Conservation (phyloP, 2,329 filamentous ascomycete species). For the Penicillium sp. region DNA sequence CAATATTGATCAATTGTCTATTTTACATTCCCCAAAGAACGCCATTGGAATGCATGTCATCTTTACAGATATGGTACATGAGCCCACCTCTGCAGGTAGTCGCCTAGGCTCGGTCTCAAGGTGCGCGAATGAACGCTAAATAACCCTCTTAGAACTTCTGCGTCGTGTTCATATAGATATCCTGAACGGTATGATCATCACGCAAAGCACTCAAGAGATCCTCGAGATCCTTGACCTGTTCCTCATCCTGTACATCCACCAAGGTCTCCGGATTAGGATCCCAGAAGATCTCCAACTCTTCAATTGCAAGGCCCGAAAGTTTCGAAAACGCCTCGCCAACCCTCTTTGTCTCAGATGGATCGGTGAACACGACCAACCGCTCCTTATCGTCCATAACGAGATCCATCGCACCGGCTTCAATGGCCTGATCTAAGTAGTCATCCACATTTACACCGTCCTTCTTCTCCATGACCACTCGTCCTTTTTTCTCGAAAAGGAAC, state of each 20-base stretch:
- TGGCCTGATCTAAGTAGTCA: conserved; percentile 73
- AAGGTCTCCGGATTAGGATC: conserved; percentile 76
- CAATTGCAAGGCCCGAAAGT: conserved; percentile 63
- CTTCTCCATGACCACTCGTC: conserved; percentile 67
- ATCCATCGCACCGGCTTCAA: conserved; percentile 73
- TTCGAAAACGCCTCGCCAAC: conserved; percentile 64
- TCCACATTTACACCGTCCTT: conserved; percentile 59
- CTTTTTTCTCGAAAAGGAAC: conserved; percentile 82
- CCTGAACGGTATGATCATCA: conserved; percentile 71
- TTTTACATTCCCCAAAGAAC: background rate
- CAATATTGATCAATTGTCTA: background rate
- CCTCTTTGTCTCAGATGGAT: conserved; percentile 62
- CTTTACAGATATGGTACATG: conserved; percentile 19
- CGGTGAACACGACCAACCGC: conserved; percentile 68
- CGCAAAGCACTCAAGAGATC: conserved; percentile 55
- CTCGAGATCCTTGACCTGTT: conserved; percentile 57
- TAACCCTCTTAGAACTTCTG: conserved; percentile 22
- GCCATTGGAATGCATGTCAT: conserved; percentile 15
- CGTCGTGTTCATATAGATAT: conserved; percentile 69
- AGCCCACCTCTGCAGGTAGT: background rate
- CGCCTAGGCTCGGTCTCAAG: background rate
- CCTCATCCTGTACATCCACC: conserved; percentile 59
- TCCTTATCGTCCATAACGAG: conserved; percentile 62
- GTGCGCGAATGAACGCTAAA: background rate
- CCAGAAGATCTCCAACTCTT: conserved; percentile 80